Percentiles rank a stretch among this genome's conserved stretches.
Evolutionary conservation across 345 rosid genomes (phyloP).

Genomic region (Salix dunnii): DNA sequence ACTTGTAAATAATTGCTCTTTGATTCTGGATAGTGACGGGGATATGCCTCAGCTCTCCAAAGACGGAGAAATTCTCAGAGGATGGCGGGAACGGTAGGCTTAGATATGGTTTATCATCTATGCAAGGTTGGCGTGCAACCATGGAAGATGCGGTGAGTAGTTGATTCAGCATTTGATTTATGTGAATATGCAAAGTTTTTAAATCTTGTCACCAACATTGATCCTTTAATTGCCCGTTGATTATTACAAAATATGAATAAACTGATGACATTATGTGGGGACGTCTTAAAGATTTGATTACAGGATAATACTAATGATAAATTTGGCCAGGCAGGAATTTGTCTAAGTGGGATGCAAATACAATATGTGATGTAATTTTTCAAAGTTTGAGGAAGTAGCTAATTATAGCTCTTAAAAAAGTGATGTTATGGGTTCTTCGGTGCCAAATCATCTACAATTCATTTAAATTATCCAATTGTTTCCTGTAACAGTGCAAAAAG

Average conservation of each 20-base stretch:
- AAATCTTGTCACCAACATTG: neutral
- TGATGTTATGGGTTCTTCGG: neutral
- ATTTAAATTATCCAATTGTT: too few relatives aligned
- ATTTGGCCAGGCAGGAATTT: neutral
- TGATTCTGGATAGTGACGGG: too few relatives aligned
- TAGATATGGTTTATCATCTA: slow-evolving; percentile 85
- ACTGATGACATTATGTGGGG: too few relatives aligned
- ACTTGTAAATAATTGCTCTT: neutral
- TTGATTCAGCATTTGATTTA: slow-evolving; percentile 5
- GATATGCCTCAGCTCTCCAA: slow-evolving; percentile 85
- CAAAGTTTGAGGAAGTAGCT: too few relatives aligned
- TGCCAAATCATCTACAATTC: neutral
- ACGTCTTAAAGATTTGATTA: too few relatives aligned
- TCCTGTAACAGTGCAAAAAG: too few relatives aligned
- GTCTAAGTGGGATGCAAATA: neutral
- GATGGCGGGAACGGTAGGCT: slow-evolving; percentile 74
- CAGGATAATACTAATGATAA: neutral
- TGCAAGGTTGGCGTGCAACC: slow-evolving; percentile 99
- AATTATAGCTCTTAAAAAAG: neutral
- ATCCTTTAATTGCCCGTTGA: too few relatives aligned
- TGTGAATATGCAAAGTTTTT: neutral
- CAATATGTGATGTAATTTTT: too few relatives aligned
- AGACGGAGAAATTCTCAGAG: slow-evolving; percentile 84
- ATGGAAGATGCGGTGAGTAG: slow-evolving; percentile 98
- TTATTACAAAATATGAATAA: too few relatives aligned